phyloP scores from a whole-genome alignment of 116 monocot species.

The Papilionanthe hybrid region DNA sequence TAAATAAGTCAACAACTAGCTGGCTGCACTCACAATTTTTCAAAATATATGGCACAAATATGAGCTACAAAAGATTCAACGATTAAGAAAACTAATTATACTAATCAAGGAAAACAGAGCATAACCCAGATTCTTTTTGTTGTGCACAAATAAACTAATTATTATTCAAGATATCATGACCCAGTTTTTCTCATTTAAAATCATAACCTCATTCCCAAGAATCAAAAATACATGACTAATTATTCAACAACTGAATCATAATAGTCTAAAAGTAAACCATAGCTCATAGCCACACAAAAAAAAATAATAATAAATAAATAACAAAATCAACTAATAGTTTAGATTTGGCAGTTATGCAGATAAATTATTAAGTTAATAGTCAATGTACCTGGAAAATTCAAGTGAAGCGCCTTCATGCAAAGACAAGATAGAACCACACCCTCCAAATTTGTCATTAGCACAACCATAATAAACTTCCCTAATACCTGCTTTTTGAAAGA shows the following conservation, averaged over 20 bases:
- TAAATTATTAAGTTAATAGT: neutral
- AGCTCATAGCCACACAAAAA: neutral
- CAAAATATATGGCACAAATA: neutral
- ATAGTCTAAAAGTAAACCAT: neutral
- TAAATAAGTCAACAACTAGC: neutral
- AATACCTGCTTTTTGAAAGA: constrained; percentile 48
- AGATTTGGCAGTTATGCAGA: neutral
- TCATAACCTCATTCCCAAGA: neutral
- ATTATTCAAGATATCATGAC: no score
- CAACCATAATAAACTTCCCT: constrained; percentile 78
- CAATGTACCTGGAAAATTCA: constrained; percentile 28
- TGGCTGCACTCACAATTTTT: neutral
- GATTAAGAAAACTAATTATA: neutral
- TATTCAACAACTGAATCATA: neutral
- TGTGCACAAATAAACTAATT: no score
- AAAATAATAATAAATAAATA: neutral
- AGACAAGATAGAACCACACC: constrained; percentile 93
- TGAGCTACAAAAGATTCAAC: neutral
- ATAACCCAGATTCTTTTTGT: neutral
- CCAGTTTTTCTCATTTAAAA: neutral
- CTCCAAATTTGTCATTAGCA: constrained; percentile 98
- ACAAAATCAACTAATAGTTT: neutral
- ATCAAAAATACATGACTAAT: neutral
- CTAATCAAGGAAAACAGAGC: neutral
- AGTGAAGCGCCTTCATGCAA: constrained; percentile 46